A percentile compares a stretch with the other conserved stretches of the same genome.
Evolutionary conservation across 2,329 filamentous ascomycete species (phyloP).

Genomic region (Fusarium chuoi): DNA sequence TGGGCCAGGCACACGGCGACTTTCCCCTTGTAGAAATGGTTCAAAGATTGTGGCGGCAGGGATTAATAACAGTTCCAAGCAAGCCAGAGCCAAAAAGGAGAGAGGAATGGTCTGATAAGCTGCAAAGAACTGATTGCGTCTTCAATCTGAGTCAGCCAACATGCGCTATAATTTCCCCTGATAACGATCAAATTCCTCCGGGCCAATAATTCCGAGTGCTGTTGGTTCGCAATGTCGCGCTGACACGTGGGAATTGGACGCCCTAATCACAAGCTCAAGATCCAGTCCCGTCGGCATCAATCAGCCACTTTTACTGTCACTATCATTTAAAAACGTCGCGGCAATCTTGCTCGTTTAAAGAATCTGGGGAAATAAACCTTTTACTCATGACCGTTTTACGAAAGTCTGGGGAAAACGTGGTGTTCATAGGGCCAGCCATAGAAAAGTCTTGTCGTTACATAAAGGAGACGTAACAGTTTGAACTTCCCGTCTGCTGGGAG

Average conservation of each 20-base stretch:
- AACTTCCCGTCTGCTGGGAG: not conserved
- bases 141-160: slow-evolving; percentile 4
- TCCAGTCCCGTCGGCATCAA: slow-evolving; percentile 24
- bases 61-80: not conserved
- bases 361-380: slow-evolving; percentile 28
- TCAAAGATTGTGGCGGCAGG: slow-evolving; percentile 20
- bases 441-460: slow-evolving; percentile 40
- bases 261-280: slow-evolving; percentile 36
- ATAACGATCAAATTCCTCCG: not conserved
- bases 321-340: no score
- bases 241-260: slow-evolving; percentile 27
- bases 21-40: slow-evolving; percentile 26
- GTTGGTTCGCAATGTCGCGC: not conserved
- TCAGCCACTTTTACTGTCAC: not conserved
- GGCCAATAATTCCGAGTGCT: not conserved
- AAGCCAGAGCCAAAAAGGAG: not conserved
- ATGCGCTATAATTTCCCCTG: not conserved
- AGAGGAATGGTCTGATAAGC: slow-evolving; percentile 1
- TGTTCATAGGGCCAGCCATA: slow-evolving; percentile 27
- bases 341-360: not conserved
- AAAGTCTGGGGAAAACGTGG: slow-evolving; percentile 38
- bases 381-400: not conserved
- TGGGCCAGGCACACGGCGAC: not conserved
- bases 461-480: slow-evolving; percentile 41
- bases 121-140: not conserved